A percentile compares a stretch with the other conserved stretches of the same genome.
These are phyloP conservation scores for Eucalyptus marginata DNA, from an alignment of 345 rosid species.

Conservation along the genomic window DNA sequence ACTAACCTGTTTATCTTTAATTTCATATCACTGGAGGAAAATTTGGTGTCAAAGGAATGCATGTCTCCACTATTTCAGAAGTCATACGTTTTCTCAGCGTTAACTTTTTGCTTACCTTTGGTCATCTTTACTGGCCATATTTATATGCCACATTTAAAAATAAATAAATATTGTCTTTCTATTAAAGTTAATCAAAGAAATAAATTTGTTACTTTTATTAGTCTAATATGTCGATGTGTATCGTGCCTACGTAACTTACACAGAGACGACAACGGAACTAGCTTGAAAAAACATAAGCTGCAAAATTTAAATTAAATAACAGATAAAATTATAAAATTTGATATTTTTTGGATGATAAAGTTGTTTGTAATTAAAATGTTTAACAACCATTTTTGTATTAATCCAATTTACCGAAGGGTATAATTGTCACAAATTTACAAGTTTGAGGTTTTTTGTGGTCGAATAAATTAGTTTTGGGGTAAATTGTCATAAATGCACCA, in stretches of 20 bases:
- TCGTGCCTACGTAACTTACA: not conserved
- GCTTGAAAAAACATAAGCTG: not conserved
- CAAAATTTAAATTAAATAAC: not conserved
- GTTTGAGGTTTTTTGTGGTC: too few relatives aligned
- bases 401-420: too few relatives aligned
- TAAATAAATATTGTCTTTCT: not conserved
- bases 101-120: not conserved
- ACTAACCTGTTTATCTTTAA: not conserved
- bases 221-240: not conserved
- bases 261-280: not conserved
- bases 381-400: too few relatives aligned
- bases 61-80: not conserved
- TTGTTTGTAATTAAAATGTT: too few relatives aligned
- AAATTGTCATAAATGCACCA: too few relatives aligned
- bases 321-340: not conserved
- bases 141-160: not conserved
- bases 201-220: not conserved
- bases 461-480: too few relatives aligned
- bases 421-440: too few relatives aligned
- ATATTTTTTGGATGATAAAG: not conserved
- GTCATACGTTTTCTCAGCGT: fast-evolving
- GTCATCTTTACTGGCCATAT: not conserved
- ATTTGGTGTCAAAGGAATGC: not conserved
- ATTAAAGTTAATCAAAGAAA: not conserved
- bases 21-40: not conserved